Evolutionary conservation across 2,329 filamentous ascomycete genomes (phyloP).

Genomic region (Fonsecaea pedrosoi): DNA sequence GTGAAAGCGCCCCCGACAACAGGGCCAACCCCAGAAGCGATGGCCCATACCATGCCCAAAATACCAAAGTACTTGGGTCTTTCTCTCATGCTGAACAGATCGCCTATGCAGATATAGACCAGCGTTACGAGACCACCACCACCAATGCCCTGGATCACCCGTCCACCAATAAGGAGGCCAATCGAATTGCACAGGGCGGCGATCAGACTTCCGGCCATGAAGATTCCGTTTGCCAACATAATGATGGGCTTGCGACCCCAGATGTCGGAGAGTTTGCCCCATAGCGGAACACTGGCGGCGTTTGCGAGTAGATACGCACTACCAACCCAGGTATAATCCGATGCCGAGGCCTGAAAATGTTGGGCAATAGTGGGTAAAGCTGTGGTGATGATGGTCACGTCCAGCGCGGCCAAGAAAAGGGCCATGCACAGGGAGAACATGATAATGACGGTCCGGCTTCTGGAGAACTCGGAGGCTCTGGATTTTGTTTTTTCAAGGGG

Average conservation of each 20-base stretch:
- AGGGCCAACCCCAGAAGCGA: constrained; percentile 66
- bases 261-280: constrained; percentile 71
- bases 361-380: constrained; percentile 54
- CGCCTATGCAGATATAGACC: constrained; percentile 68
- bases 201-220: constrained; percentile 68
- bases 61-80: constrained; percentile 68
- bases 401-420: constrained; percentile 65
- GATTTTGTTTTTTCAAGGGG: constrained; percentile 39
- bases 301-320: constrained; percentile 56
- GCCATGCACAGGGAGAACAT: constrained; percentile 58
- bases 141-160: constrained; percentile 68
- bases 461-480: constrained; percentile 49
- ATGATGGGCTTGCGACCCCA: constrained; percentile 70
- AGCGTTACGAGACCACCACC: constrained; percentile 69
- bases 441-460: constrained; percentile 50
- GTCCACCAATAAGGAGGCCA: constrained; percentile 66
- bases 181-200: constrained; percentile 65
- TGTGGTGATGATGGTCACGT: constrained; percentile 60
- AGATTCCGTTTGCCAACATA: constrained; percentile 65
- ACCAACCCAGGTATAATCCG: constrained; percentile 58
- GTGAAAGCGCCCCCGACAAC: constrained; percentile 50
- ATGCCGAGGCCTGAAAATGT: constrained; percentile 51
- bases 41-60: constrained; percentile 67
- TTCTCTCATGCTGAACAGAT: constrained; percentile 66
- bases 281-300: constrained; percentile 60